Evolutionary conservation across 106 monocot genomes (phyloP).

Genomic region (Dioscorea alata): DNA sequence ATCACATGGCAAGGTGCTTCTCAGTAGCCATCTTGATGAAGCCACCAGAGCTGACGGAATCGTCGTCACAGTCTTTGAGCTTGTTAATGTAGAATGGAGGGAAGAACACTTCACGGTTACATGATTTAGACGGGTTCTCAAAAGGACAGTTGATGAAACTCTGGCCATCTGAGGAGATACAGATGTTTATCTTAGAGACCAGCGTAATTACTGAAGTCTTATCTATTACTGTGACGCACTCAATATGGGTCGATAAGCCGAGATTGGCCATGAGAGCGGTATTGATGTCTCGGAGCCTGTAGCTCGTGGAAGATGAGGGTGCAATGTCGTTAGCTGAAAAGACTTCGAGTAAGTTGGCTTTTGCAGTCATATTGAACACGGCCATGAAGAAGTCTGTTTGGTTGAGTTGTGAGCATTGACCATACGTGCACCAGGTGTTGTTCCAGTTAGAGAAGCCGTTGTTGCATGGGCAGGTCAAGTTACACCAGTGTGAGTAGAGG

Average conservation of each 20-base stretch:
- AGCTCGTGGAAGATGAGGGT: not conserved
- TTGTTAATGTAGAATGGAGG: not conserved
- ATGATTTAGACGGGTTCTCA: not conserved
- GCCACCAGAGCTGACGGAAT: not conserved
- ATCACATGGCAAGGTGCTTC: not conserved
- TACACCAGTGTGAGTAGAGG: too few relatives aligned
- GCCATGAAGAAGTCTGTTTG: constrained; percentile 1
- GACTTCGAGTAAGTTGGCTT: constrained; percentile 7
- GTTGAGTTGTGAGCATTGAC: constrained; percentile 15
- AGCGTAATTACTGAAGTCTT: not conserved
- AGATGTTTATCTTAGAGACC: constrained; percentile 21
- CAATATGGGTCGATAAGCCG: constrained; percentile 5
- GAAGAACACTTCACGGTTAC: constrained; percentile 5
- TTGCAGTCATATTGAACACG: not conserved
- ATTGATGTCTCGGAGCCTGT: constrained; percentile 18
- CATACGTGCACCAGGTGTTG: constrained; percentile 14
- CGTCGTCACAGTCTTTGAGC: not conserved
- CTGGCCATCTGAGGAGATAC: constrained; percentile 11
- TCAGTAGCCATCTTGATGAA: constrained; percentile 9
- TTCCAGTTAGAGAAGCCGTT: too few relatives aligned
- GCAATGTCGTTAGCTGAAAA: constrained; percentile 10
- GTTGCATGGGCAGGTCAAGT: too few relatives aligned
- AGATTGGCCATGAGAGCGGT: not conserved
- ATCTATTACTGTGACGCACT: not conserved
- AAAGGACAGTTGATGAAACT: constrained; percentile 17